Evolutionary conservation across 768 basidiomycete genomes (phyloP), one percentile per base, ranked within the genome.

Genomic region (Termitomyces sp.): DNA sequence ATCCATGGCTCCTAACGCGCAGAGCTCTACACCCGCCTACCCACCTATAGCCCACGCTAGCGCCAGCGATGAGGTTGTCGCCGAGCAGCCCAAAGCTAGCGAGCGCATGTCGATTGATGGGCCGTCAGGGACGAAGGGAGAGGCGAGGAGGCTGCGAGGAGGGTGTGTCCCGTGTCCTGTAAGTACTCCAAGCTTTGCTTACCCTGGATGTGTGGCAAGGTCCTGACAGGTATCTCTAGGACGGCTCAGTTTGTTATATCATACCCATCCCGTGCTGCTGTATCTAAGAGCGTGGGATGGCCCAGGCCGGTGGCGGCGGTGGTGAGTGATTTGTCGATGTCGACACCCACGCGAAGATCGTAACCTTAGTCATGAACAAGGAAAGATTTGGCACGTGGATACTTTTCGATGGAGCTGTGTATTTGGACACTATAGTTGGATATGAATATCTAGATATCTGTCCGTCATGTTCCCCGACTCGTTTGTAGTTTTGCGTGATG

Each of bases 101-200:
- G 45, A 38, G 40, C 28, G 36, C 9, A 53, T 53, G 57, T 54
- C 57, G 14, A 8, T 53, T 8, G 20, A 47, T 32, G 52, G 36
- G 16, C 28, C 36, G 3, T n/a, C 28, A n/a, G 13, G 14, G 6
- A 24, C 41, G 30, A 52, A 33, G 18, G 47, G 52, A 46, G 61
- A 57, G 45, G 58, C 58, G 5, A 62, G 18, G 53, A 62, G 61
- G 44, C 10, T 62, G 52, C 36, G 61, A 16, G 61, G 61, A 18
- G 61, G 61, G 32, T 62, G 61, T 48, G 47, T 62, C 3, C 61
- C 61, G 3, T 62, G 61, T 32, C 61, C 61, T 20, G 61, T 62
- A 36, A 60, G 61, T 55, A 2, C 11, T 2, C 10, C 40, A 41
- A 20, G 40, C n/a, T n/a, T 20, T 9, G 9, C n/a, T 41, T 41